phyloP scores from a whole-genome alignment of 345 rosid species.

The thale cress (Arabidopsis thaliana) region TAIR10.1 NC_003070.9:24954501-24955000 shows the following conservation, averaged over 20 bases:
- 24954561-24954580: constrained; percentile 78
- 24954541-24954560: constrained; percentile 67
- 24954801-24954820: constrained; percentile 75
- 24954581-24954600: constrained; percentile 86
- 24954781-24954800: background rate
- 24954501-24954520: constrained; percentile 79
- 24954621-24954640: constrained; percentile 87
- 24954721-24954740: constrained; percentile 64
- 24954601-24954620: constrained; percentile 86
- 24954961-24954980: constrained; percentile 75
- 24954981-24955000: constrained; percentile 87
- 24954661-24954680: constrained; percentile 67
- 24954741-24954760: background rate
- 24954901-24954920: constrained; percentile 82
- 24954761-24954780: background rate
- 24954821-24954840: constrained; percentile 92
- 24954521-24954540: constrained; percentile 74
- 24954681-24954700: constrained; percentile 74
- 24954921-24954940: constrained; percentile 95
- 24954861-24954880: constrained; percentile 96
- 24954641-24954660: constrained; percentile 60
- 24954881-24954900: constrained; percentile 77
- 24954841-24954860: constrained; percentile 57
- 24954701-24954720: constrained; percentile 78
- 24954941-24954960: constrained; percentile 95